Base-by-base conservation (phyloP, 345 rosid species). In the Pelargonium nanum region DNA sequence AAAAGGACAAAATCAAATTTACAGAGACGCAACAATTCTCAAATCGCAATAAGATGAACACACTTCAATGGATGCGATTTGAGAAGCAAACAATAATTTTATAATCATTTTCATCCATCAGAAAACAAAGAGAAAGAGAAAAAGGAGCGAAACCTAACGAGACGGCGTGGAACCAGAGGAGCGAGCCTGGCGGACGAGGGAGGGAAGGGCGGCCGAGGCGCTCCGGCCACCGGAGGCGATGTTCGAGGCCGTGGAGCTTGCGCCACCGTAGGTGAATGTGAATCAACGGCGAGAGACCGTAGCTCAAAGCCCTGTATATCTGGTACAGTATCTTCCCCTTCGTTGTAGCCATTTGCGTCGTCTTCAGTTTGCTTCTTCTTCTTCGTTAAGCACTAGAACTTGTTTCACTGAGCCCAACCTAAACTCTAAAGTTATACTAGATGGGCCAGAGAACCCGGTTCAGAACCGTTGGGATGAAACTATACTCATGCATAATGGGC, bases 111-210 rank as follows among this genome's bases (percentile, higher is more conserved):
- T n/a, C n/a, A n/a, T n/a, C n/a, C n/a, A n/a, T n/a, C n/a, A n/a
- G n/a, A n/a, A n/a, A n/a, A n/a, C n/a, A n/a, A n/a, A n/a, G n/a
- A n/a, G n/a, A n/a, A n/a, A n/a, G n/a, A 22, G 15, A 16, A 24
- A n/a, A 16, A 25, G 44, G 15, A 25, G 12, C 24, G 23, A 9
- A 22, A 26, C 90, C 96, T 78, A 91, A 74, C 30, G 98, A 91
- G 52, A 86, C 96, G 62, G 96, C 95, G 73, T 86, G 98, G 75
- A 91, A 86, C 95, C 98, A 91, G 67, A 88, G 67, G 59, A 92
- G 92, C 0, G 70, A 77, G 25, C 95, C 96, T 2, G 87, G 74
- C 0, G 93, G 89, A 0, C 98, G 86, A 56, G 72, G 62, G 52
- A 74, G 69, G 45, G 95, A 92, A 26, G 98, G 76, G 26, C 62